phyloP scores from a whole-genome alignment of 441 rosid genomes.

The Jatropha multifida region DNA sequence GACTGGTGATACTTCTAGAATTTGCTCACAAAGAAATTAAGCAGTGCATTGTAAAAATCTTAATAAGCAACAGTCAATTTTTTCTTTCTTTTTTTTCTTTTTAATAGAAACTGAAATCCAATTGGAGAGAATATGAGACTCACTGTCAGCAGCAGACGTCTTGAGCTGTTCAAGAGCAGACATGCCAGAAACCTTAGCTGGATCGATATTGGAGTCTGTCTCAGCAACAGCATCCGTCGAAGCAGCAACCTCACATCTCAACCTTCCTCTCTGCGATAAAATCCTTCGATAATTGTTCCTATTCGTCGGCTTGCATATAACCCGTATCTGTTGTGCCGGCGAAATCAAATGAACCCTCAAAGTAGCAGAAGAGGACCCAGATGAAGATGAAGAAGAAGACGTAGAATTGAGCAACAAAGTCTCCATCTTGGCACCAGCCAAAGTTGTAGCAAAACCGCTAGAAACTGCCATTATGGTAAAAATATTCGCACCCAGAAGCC shows the following conservation, averaged over 20 bases:
- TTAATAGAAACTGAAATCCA: background rate
- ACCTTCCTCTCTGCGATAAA: constrained; percentile 33
- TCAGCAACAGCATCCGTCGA: constrained; percentile 32
- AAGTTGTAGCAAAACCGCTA: constrained; percentile 43
- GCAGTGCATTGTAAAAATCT: background rate
- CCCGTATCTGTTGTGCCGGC: constrained; percentile 31
- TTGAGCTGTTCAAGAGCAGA: constrained; percentile 92
- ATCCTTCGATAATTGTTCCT: constrained; percentile 26
- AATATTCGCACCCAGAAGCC: background rate
- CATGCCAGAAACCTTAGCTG: constrained; percentile 50
- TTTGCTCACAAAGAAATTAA: background rate
- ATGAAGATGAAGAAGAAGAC: constrained; percentile 35
- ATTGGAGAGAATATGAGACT: constrained; percentile 17
- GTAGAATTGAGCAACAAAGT: constrained; percentile 39
- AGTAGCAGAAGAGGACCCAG: constrained; percentile 35
- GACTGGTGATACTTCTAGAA: no score
- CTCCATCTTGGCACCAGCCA: constrained; percentile 54
- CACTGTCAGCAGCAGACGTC: constrained; percentile 76
- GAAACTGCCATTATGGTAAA: constrained; percentile 58
- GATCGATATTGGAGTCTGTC: constrained; percentile 27
- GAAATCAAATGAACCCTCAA: constrained; percentile 38
- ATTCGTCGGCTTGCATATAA: constrained; percentile 30
- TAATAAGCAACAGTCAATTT: no score
- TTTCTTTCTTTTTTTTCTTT: no score
- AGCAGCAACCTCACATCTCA: constrained; percentile 52